Evolutionary conservation across 108 stramenopile species (phyloP).

Genomic region (Fragilaria radians): DNA sequence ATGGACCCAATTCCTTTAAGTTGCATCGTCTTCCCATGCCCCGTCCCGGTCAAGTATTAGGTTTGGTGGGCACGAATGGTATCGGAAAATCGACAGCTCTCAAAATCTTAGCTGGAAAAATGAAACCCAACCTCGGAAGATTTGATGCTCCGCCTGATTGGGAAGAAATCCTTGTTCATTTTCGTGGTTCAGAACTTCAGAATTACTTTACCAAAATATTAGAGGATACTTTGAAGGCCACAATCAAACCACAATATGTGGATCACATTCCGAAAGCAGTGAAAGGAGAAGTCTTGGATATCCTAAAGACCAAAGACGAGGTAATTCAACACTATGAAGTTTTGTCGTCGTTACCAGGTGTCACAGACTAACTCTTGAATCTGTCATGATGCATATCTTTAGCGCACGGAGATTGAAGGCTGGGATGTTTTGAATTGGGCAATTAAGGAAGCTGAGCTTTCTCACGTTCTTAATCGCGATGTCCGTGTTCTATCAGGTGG

Average conservation of each 20-base stretch:
- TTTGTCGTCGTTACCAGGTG: no score
- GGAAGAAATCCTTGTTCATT: slow-evolving; percentile 96
- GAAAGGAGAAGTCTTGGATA: slow-evolving; percentile 79
- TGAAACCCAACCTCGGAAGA: slow-evolving; percentile 97
- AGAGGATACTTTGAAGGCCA: slow-evolving; percentile 97
- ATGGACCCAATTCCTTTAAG: slow-evolving; percentile 99
- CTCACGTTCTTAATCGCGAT: slow-evolving; percentile 90
- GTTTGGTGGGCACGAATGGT: slow-evolving; percentile 98
- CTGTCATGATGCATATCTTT: not conserved
- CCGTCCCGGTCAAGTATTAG: slow-evolving; percentile 93
- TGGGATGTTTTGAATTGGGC: slow-evolving; percentile 75
- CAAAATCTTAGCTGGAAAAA: slow-evolving; percentile 95
- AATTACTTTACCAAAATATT: slow-evolving; percentile 98
- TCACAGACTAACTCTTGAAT: no score
- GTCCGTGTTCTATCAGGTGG: slow-evolving; percentile 93
- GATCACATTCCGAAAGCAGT: slow-evolving; percentile 96
- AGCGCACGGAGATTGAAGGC: slow-evolving; percentile 52
- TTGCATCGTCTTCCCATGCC: slow-evolving; percentile 98
- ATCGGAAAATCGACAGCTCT: slow-evolving; percentile 96
- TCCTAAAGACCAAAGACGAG: slow-evolving; percentile 87
- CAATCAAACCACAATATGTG: slow-evolving; percentile 99
- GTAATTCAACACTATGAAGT: slow-evolving; percentile 18
- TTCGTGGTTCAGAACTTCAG: slow-evolving; percentile 96
- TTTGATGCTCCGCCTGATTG: slow-evolving; percentile 94
- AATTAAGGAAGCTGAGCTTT: slow-evolving; percentile 72